phyloP scores from a whole-genome alignment of 2,329 filamentous ascomycete species.

The Canariomyces notabilis region DNA sequence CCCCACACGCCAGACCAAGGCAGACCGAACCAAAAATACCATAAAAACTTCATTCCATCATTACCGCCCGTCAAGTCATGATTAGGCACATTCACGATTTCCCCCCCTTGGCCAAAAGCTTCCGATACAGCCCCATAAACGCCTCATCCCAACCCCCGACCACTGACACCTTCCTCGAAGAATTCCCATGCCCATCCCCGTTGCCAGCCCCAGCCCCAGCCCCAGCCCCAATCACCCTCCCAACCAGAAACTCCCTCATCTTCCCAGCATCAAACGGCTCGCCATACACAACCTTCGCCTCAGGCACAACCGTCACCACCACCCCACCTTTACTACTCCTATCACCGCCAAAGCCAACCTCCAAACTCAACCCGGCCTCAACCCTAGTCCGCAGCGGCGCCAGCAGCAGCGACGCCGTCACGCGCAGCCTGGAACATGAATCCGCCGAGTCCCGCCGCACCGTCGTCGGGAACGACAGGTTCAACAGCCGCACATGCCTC shows the following conservation, averaged over 20 bases:
- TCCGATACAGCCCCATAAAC: constrained; percentile 50
- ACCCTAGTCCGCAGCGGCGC: constrained; percentile 63
- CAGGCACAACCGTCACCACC: constrained; percentile 48
- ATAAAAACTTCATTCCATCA: not conserved
- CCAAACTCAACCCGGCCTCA: constrained; percentile 54
- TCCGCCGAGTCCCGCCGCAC: constrained; percentile 61
- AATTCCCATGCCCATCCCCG: constrained; percentile 33
- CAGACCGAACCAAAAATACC: not conserved
- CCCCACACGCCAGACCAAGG: not conserved
- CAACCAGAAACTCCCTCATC: constrained; percentile 65
- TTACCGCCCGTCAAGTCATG: not conserved
- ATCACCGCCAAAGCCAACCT: constrained; percentile 37
- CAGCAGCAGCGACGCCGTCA: constrained; percentile 60
- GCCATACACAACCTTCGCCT: constrained; percentile 66
- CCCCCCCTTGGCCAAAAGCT: constrained; percentile 50
- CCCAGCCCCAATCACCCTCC: constrained; percentile 39
- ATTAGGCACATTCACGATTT: no score
- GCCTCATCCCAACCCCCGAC: constrained; percentile 53
- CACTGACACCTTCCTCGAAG: no score
- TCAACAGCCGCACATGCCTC: constrained; percentile 56
- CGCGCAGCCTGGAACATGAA: constrained; percentile 53
- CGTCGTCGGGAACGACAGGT: constrained; percentile 59
- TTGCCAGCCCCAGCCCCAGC: constrained; percentile 28
- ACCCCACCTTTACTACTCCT: constrained; percentile 25
- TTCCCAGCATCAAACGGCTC: constrained; percentile 72